Evolutionary conservation across 176 grass and related monocot species (phyloP).

Genomic region (Carex cristatella): DNA sequence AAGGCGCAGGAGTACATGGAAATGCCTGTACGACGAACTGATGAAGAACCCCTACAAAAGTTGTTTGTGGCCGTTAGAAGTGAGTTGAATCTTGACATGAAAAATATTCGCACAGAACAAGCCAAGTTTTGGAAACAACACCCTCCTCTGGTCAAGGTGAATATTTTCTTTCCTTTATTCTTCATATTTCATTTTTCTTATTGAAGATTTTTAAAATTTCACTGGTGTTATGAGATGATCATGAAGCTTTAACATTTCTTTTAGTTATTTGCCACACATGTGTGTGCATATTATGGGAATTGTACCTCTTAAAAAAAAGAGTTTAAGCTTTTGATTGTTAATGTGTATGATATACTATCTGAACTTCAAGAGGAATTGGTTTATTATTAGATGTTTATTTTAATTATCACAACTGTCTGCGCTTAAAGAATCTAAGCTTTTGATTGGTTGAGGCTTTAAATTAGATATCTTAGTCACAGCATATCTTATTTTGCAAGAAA

Average conservation of each 20-base stretch:
- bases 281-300: background rate
- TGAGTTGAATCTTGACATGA: constrained; percentile 95
- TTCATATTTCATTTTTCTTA: background rate
- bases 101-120: constrained; percentile 94
- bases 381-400: background rate
- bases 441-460: background rate
- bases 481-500: constrained; percentile 2
- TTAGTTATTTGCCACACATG: background rate
- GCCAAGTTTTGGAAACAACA: constrained; percentile 99
- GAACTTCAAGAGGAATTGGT: background rate
- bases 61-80: constrained; percentile 92
- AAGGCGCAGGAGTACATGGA: constrained; percentile 98
- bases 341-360: background rate
- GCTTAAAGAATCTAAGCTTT: background rate
- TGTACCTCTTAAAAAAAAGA: background rate
- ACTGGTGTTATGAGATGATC: background rate
- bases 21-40: constrained; percentile 91
- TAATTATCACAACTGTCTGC: background rate
- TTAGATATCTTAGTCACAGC: background rate
- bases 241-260: background rate
- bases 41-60: constrained; percentile 95
- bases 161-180: constrained; percentile 14
- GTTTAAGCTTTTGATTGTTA: background rate
- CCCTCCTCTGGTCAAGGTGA: constrained; percentile 93
- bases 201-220: background rate